Evolutionary conservation across 2,329 filamentous ascomycete species (phyloP).

Genomic region (Cordyceps fumosorosea): DNA sequence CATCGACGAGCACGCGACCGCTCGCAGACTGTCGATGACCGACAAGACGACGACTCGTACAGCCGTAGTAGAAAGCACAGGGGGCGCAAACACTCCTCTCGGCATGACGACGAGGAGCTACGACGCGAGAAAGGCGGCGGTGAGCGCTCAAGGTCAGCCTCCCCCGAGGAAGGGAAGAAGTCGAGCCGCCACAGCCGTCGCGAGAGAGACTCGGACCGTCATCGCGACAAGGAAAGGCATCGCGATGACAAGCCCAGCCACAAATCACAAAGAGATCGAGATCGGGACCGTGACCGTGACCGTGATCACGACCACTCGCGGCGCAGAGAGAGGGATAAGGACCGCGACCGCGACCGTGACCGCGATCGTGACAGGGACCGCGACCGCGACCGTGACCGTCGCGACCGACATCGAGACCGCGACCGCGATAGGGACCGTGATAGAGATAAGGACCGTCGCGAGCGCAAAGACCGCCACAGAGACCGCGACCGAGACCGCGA

Average conservation of each 20-base stretch:
- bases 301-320: conserved; percentile 24
- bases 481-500: conserved; percentile 27
- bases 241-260: conserved; percentile 37
- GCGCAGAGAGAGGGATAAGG: conserved; percentile 18
- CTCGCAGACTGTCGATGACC: conserved; percentile 45
- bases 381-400: conserved; percentile 18
- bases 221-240: conserved; percentile 40
- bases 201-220: conserved; percentile 41
- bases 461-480: conserved; percentile 32
- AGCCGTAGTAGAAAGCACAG: conserved; percentile 44
- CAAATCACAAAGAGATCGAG: conserved; percentile 37
- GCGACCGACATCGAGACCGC: conserved; percentile 29
- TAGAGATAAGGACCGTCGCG: conserved; percentile 28
- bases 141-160: conserved; percentile 58
- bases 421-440: conserved; percentile 24
- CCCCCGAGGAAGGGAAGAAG: conserved; percentile 51
- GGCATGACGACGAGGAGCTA: conserved; percentile 40
- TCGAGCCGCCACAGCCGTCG: conserved; percentile 55
- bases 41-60: conserved; percentile 37
- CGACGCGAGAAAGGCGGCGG: conserved; percentile 34
- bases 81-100: conserved; percentile 33
- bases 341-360: conserved; percentile 30
- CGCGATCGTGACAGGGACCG: conserved; percentile 27
- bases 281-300: conserved; percentile 28
- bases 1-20: conserved; percentile 48